Evolutionary conservation across 2,329 filamentous ascomycete species (phyloP).

Genomic region (Aspergillus udagawae): DNA sequence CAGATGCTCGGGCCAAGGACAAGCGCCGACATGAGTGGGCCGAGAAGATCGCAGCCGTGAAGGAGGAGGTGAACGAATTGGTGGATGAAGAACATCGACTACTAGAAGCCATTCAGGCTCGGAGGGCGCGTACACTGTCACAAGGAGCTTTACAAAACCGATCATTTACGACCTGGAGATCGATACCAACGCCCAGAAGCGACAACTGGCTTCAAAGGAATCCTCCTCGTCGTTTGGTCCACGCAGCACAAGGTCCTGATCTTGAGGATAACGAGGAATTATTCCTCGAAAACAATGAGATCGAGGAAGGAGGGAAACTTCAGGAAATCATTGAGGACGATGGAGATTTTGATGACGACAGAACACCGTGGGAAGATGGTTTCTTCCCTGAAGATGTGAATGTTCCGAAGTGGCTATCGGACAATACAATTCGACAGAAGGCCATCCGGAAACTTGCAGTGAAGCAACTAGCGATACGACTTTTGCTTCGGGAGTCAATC

Average conservation of each 20-base stretch:
- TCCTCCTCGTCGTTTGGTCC: not conserved
- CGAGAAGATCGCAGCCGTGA: slow-evolving; percentile 41
- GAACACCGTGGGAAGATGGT: slow-evolving; percentile 8
- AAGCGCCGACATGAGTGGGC: slow-evolving; percentile 38
- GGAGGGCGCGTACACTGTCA: slow-evolving; percentile 17
- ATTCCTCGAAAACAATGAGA: not conserved
- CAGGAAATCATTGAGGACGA: slow-evolving; percentile 5
- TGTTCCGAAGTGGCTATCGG: slow-evolving; percentile 25
- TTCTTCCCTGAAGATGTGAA: slow-evolving; percentile 18
- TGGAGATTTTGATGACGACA: slow-evolving; percentile 2
- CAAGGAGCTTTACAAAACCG: slow-evolving; percentile 21
- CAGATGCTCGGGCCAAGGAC: slow-evolving; percentile 38
- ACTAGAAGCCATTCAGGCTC: slow-evolving; percentile 27
- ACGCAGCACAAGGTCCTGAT: not conserved
- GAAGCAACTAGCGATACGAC: slow-evolving; percentile 36
- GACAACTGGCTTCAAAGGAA: not conserved
- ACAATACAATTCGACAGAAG: slow-evolving; percentile 30
- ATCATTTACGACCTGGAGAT: slow-evolving; percentile 19
- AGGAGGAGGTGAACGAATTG: slow-evolving; percentile 38
- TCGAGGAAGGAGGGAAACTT: not conserved
- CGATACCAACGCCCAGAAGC: slow-evolving; percentile 9
- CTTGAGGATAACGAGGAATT: not conserved
- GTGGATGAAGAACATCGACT: slow-evolving; percentile 37
- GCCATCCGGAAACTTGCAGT: slow-evolving; percentile 38
- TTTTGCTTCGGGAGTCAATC: slow-evolving; percentile 37